Base-by-base conservation (phyloP, 2,329 filamentous ascomycete species). In the Dichotomopilus funicola region DNA sequence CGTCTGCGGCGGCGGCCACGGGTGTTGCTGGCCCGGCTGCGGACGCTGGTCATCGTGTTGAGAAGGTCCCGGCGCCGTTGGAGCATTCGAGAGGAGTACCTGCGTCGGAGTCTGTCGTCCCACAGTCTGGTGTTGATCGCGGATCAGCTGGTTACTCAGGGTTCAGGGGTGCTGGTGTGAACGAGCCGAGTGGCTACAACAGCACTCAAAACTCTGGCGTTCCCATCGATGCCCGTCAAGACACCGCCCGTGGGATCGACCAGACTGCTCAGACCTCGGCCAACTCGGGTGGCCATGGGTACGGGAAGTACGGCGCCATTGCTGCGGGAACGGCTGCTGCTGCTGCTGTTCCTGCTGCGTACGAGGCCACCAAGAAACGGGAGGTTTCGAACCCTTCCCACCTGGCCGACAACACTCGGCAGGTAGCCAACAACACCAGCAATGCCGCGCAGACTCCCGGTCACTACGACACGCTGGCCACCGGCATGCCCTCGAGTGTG, bases 71-170 rank as follows among this genome's bases (percentile, higher is more conserved):
- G n/a, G 51, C 59, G 7, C 54, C 53, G 9, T 62, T 60, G 37
- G 61, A 62, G 41, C 56, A 62, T 33, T 59, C 61, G 1, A 56
- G 61, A 36, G 57, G 58, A 38, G 50, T 57, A 7, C 61, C 41
- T 10, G 36, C 57, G 36, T 52, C 51, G 19, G 19, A 27, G 3
- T 27, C 31, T 27, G 31, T 37, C 36, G 8, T 9, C n/a, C 27
- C 34, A 47, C 38, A 38, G 50, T 46, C 19, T 43, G 5, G 6
- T 34, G n/a, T 6, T 52, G 38, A 46, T 40, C 10, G 6, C 13
- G 6, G 46, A 42, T 12, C 12, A 2, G 37, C 37, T 4, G 37
- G 19, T 2, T 27, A 27, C 19, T 27, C 19, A 27, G 19, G 19
- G 19, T 2, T 27, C 19, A 27, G 19, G 19, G 19, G 19, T 27